These are phyloP conservation scores for Purshia tridentata DNA, from an alignment of 306 rosid species.

Conservation along the genomic window DNA sequence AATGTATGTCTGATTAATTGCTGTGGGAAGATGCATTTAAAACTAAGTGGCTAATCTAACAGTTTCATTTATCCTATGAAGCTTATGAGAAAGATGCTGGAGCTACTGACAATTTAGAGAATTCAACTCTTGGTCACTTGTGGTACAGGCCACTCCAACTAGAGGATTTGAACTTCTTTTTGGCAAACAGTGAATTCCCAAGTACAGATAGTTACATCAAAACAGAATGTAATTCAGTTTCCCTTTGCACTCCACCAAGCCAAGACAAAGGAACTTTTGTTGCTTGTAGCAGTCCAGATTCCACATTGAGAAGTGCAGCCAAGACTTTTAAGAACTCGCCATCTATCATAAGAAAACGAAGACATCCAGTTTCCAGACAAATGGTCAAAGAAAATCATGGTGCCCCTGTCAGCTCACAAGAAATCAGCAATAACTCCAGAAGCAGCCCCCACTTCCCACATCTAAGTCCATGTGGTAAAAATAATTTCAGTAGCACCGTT, in stretches of 20 bases:
- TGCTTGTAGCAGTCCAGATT: conserved; percentile 9
- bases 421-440: background rate
- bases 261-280: background rate
- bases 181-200: conserved; percentile 15
- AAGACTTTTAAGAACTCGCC: conserved; percentile 30
- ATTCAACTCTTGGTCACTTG: conserved; percentile 11
- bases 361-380: background rate
- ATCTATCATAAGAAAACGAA: conserved; percentile 38
- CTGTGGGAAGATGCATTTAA: background rate
- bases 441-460: background rate
- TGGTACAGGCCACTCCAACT: conserved; percentile 14
- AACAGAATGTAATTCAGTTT: background rate
- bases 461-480: background rate
- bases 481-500: background rate
- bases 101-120: background rate
- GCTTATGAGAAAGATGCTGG: background rate
- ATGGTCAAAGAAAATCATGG: background rate
- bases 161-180: conserved; percentile 13
- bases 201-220: conserved; percentile 8
- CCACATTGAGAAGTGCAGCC: conserved; percentile 22
- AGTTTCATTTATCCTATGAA: background rate
- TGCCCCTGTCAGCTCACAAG: background rate
- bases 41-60: conserved; percentile 2
- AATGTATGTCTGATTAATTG: background rate
- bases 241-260: conserved; percentile 13